Evolutionary conservation across 2,329 filamentous ascomycete species (phyloP), one percentile per base, ranked within the genome.

Genomic region (Diaporthe helianthi): DNA sequence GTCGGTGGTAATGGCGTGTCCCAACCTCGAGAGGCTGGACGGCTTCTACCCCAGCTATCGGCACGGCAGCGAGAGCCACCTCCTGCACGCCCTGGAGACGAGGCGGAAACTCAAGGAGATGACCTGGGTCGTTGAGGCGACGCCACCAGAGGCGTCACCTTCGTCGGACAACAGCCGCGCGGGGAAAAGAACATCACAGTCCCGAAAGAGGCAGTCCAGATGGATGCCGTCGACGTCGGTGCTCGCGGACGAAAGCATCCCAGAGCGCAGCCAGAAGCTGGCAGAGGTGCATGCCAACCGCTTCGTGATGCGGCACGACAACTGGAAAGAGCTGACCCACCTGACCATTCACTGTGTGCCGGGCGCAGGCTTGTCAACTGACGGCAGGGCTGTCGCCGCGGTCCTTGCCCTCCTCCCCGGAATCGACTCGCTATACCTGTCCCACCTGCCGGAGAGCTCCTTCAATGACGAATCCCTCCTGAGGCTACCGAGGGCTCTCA

Each of bases 1-100:
- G 0, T 85, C 88, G 6, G 78, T 91, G 29, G 81, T 91, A 69
- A 89, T 90, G 87, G 85, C 87, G 0, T 91, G 88, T 68, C 89
- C 89, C 2, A 90, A 90, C 72, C 79, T 91, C 13, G 88, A 91
- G 77, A 81, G 83, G 61, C 78, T 91, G 8, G 78, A 83, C 13
- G 88, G 88, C 0, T 85, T 86, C 47, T 82, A 86, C 67, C 82
- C 84, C 2, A 76, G 78, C 4, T 89, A 90, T 74, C 81, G 85
- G 67, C 86, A 89, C 76, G 65, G 65, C 29, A 81, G 83, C 1
- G 89, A 86, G 73, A 85, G 82, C 75, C 83, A 84, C 55, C 79
- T 89, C 12, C 84, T 87, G 68, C 85, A 91, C 70, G 88, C 89
- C 0, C 76, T 91, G 22, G 87, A 87, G 8, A 88, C 88, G 0